Conservation (phyloP, 2,329 filamentous ascomycete genomes). For the Purpureocillium lavendulum region DNA sequence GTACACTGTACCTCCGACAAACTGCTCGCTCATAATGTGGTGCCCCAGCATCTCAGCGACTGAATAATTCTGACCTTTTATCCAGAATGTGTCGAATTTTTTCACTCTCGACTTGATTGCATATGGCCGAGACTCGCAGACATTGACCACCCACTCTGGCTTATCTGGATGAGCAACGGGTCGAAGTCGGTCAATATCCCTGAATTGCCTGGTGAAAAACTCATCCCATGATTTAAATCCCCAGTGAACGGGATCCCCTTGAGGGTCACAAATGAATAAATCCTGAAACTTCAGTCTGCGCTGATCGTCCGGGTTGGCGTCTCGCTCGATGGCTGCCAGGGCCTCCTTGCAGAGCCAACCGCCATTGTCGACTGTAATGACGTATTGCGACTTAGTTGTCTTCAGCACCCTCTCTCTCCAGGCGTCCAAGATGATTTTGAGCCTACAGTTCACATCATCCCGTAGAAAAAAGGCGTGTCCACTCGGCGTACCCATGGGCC, state of each 20-base stretch:
- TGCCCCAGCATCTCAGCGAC: slow-evolving; percentile 49
- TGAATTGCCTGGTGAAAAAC: slow-evolving; percentile 53
- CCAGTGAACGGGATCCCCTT: slow-evolving; percentile 5
- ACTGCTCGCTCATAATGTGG: slow-evolving; percentile 37
- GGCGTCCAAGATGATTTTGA: slow-evolving; percentile 41
- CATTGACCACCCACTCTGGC: slow-evolving; percentile 36
- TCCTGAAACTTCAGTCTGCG: slow-evolving; percentile 7
- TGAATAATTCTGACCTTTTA: slow-evolving; percentile 58
- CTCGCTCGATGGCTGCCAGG: slow-evolving; percentile 8
- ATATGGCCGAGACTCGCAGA: slow-evolving; percentile 52
- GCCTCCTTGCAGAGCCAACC: slow-evolving; percentile 13
- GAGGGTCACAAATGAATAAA: slow-evolving; percentile 12
- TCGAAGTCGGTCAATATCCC: slow-evolving; percentile 26
- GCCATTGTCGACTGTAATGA: slow-evolving; percentile 4
- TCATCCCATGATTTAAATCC: slow-evolving; percentile 56
- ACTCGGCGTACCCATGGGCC: slow-evolving; percentile 47
- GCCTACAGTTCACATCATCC: slow-evolving; percentile 38
- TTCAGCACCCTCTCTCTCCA: slow-evolving; percentile 23
- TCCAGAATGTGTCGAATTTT: slow-evolving; percentile 53
- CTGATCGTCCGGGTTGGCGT: slow-evolving; percentile 33
- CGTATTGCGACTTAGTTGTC: slow-evolving; percentile 15
- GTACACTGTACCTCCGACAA: slow-evolving; percentile 54
- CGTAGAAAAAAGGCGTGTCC: slow-evolving; percentile 47
- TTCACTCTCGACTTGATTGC: slow-evolving; percentile 37
- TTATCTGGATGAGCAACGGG: slow-evolving; percentile 41